Evolutionary conservation across 2,329 filamentous ascomycete genomes (phyloP).

Genomic region (Cytospora mali): DNA sequence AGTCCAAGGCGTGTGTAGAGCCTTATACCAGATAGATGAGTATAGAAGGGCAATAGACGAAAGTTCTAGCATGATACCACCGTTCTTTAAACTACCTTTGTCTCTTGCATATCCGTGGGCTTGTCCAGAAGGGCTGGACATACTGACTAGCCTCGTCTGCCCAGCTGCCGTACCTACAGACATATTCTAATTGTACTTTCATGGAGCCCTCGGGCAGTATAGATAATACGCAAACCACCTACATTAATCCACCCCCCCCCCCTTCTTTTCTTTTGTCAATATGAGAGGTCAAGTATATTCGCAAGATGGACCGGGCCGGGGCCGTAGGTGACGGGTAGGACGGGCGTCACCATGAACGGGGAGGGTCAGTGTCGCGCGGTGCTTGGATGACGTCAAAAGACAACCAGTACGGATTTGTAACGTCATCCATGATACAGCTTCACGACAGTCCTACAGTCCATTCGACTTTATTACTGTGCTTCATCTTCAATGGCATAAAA

Average conservation of each 20-base stretch:
- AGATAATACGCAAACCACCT: too few species aligned
- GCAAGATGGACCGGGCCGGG: slow-evolving; percentile 17
- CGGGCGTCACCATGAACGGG: neutral
- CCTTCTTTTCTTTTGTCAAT: too few species aligned
- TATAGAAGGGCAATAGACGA: slow-evolving; percentile 27
- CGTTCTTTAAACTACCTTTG: neutral
- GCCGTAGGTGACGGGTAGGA: slow-evolving; percentile 1
- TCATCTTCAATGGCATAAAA: too few species aligned
- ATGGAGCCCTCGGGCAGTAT: too few species aligned
- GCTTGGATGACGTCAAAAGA: slow-evolving; percentile 25
- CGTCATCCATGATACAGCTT: slow-evolving; percentile 25
- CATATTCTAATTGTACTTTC: too few species aligned
- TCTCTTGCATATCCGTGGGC: neutral
- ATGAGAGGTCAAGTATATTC: too few species aligned
- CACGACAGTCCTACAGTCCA: neutral
- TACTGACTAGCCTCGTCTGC: too few species aligned
- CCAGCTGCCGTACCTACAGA: too few species aligned
- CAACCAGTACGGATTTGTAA: slow-evolving; percentile 11
- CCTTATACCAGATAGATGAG: slow-evolving; percentile 29
- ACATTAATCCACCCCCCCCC: too few species aligned
- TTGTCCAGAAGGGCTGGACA: neutral
- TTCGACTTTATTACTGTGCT: neutral
- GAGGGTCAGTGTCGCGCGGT: neutral
- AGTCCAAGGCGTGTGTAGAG: slow-evolving; percentile 18
- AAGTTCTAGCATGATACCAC: neutral